Evolutionary conservation across 805 yeast genomes (phyloP).

Genomic region (Kregervanrija pseudodelftensis): DNA sequence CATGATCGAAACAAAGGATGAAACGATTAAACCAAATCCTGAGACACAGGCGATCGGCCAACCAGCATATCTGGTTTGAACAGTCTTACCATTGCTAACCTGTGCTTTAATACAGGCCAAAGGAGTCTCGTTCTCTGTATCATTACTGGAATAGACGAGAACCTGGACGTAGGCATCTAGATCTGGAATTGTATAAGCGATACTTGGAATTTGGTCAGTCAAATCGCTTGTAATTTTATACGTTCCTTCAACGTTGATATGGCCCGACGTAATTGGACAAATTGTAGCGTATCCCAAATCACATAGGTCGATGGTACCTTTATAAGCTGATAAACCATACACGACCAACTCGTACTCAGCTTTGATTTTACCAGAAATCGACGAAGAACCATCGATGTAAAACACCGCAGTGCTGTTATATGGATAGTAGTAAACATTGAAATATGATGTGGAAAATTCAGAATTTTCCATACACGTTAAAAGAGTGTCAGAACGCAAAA

Average conservation of each 20-base stretch:
- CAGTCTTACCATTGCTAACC: slow-evolving; percentile 84
- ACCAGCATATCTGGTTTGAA: slow-evolving; percentile 82
- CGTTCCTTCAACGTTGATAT: slow-evolving; percentile 54
- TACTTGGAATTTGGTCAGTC: slow-evolving; percentile 53
- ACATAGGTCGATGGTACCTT: slow-evolving; percentile 58
- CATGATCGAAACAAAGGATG: slow-evolving; percentile 78
- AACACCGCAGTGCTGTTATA: slow-evolving; percentile 53
- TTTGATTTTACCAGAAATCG: slow-evolving; percentile 62
- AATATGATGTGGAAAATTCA: slow-evolving; percentile 74
- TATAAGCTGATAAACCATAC: slow-evolving; percentile 68
- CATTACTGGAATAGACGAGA: slow-evolving; percentile 45
- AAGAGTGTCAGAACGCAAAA: slow-evolving; percentile 46
- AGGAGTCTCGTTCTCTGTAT: slow-evolving; percentile 34
- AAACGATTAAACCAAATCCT: slow-evolving; percentile 78
- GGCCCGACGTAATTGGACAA: slow-evolving; percentile 87
- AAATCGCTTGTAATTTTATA: slow-evolving; percentile 37
- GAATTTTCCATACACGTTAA: slow-evolving; percentile 91
- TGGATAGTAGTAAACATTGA: slow-evolving; percentile 71
- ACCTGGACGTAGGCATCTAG: slow-evolving; percentile 88
- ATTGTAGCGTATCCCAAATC: slow-evolving; percentile 41
- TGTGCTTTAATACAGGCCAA: slow-evolving; percentile 92
- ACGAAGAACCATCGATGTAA: slow-evolving; percentile 70
- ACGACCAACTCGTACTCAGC: slow-evolving; percentile 64
- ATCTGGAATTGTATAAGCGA: slow-evolving; percentile 90
- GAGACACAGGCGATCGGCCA: slow-evolving; percentile 96